These are phyloP conservation scores for Macadamia tetraphylla DNA, from an alignment of 164 flowering plant genomes.

Conservation along the genomic window DNA sequence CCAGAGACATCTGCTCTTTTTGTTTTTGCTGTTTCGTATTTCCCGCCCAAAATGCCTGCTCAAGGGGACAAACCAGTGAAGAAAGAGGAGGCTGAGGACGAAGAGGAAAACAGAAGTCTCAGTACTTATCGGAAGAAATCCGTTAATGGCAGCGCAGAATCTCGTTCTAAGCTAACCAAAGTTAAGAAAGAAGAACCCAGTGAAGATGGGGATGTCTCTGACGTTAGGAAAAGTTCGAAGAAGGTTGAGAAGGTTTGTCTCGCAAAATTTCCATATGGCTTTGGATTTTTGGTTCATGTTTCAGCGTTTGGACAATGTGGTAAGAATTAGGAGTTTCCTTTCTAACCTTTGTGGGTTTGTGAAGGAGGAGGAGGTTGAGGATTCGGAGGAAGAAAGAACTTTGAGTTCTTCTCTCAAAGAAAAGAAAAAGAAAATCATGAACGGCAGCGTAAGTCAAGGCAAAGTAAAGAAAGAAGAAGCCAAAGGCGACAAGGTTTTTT, in stretches of 20 bases:
- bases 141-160: conserved; percentile 13
- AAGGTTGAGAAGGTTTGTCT: conserved; percentile 24
- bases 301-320: background rate
- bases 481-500: background rate
- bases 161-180: conserved; percentile 19
- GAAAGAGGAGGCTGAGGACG: conserved; percentile 17
- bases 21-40: background rate
- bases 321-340: conserved; percentile 3
- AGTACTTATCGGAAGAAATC: conserved; percentile 29
- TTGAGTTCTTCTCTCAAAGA: no score
- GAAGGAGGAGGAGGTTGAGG: no score
- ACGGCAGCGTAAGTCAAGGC: no score
- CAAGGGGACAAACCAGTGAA: conserved; percentile 28
- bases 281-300: background rate
- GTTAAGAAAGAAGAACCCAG: conserved; percentile 33
- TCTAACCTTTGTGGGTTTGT: no score
- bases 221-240: conserved; percentile 11
- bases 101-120: conserved; percentile 24
- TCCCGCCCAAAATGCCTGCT: conserved; percentile 29
- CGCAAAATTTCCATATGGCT: background rate
- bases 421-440: no score
- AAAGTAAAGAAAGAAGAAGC: no score
- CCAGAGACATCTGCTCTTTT: no score
- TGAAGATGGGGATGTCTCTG: conserved; percentile 15
- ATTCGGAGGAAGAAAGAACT: no score